Evolutionary conservation across 2,329 filamentous ascomycete species (phyloP).

Genomic region (Stylonectria norvegica): DNA sequence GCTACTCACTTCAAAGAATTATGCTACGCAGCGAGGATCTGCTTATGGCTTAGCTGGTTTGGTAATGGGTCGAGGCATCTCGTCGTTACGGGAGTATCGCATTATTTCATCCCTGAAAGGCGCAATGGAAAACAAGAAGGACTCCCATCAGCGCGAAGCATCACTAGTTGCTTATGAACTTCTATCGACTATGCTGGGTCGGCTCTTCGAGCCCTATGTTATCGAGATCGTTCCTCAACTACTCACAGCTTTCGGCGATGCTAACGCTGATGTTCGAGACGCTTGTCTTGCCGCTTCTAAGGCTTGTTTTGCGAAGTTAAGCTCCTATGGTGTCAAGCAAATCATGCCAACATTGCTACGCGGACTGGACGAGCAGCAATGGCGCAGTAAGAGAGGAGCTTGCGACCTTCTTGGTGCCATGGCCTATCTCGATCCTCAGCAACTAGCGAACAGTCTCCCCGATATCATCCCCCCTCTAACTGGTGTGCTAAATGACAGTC

Average conservation of each 20-base stretch:
- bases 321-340: conserved; percentile 92
- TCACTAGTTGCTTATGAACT: conserved; percentile 89
- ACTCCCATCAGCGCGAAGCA: conserved; percentile 81
- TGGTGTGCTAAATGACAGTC: conserved; percentile 90
- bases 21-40: conserved; percentile 86
- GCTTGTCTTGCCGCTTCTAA: conserved; percentile 91
- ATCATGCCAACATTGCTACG: conserved; percentile 88
- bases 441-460: conserved; percentile 85
- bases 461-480: conserved; percentile 97
- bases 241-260: conserved; percentile 83
- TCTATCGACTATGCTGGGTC: conserved; percentile 78
- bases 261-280: conserved; percentile 83
- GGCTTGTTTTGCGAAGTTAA: conserved; percentile 87
- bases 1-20: conserved; percentile 83
- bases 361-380: conserved; percentile 90
- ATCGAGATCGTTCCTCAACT: conserved; percentile 93
- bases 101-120: conserved; percentile 77
- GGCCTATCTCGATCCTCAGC: conserved; percentile 96
- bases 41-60: conserved; percentile 93
- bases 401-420: conserved; percentile 96
- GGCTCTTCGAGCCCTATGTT: conserved; percentile 92
- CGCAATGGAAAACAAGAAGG: conserved; percentile 94
- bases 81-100: conserved; percentile 76
- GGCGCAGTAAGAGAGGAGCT: conserved; percentile 97
- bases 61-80: conserved; percentile 81